Conservation (phyloP, 176 grass and related monocot species). For the Aegilops longissima region DNA sequence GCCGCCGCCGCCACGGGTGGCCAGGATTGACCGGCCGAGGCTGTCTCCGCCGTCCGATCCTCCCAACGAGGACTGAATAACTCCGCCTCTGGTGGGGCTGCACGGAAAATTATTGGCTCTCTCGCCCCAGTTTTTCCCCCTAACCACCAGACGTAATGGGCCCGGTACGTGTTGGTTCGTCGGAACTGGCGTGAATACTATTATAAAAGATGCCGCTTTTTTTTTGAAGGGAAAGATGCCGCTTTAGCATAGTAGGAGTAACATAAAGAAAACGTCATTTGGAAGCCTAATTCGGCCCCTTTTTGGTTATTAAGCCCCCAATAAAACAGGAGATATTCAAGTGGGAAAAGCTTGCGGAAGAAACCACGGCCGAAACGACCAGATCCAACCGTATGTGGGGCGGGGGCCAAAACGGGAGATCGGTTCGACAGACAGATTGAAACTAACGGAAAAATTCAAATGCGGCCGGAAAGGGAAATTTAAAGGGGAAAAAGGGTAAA, state of each 20-base stretch:
- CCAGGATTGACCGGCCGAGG: constrained; percentile 9
- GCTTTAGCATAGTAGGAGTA: neutral
- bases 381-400: constrained; percentile 44
- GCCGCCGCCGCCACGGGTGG: constrained; percentile 34
- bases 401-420: neutral
- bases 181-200: too few relatives aligned
- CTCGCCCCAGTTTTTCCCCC: neutral
- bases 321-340: constrained; percentile 27
- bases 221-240: neutral
- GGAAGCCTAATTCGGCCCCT: neutral
- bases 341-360: constrained; percentile 7
- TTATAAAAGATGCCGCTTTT: constrained; percentile 6
- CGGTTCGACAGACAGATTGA: neutral
- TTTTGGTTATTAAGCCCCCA: neutral
- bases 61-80: neutral
- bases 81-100: neutral
- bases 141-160: constrained; percentile 1
- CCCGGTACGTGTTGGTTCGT: neutral
- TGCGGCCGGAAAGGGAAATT: neutral
- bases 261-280: constrained; percentile 10
- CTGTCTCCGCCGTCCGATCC: neutral
- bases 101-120: constrained; percentile 33
- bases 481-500: neutral
- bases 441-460: constrained; percentile 23
- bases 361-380: constrained; percentile 20